Percentiles rank a stretch among this genome's conserved stretches.
phyloP scores from a whole-genome alignment of 371 early-diverging fungal species.

The Capniomyces stellatus region DNA sequence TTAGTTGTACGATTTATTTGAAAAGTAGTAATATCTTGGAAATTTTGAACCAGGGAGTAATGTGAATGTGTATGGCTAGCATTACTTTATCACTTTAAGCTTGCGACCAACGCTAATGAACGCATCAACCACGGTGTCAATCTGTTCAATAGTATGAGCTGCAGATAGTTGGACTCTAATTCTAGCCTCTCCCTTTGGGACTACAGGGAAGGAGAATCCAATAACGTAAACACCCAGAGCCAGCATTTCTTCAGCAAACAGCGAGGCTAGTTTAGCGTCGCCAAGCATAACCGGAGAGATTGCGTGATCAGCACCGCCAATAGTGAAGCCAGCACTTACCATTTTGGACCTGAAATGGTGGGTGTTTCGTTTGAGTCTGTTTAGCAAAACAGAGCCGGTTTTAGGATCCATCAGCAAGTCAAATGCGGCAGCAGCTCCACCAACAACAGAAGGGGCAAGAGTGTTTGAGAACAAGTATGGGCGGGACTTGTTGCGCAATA shows the following conservation, averaged over 20 bases:
- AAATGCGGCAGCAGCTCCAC: conserved; percentile 35
- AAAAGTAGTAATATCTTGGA: too few relatives aligned
- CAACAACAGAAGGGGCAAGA: conserved; percentile 42
- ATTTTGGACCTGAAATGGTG: conserved; percentile 29
- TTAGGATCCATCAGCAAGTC: conserved; percentile 28
- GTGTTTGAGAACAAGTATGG: conserved; percentile 47
- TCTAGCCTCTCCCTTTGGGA: conserved; percentile 40
- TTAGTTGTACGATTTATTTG: too few relatives aligned
- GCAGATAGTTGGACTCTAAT: conserved; percentile 46
- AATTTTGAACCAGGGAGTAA: too few relatives aligned
- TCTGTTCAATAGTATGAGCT: conserved; percentile 31
- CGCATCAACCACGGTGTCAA: conserved; percentile 31
- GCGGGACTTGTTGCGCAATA: conserved; percentile 35
- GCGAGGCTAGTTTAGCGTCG: conserved; percentile 33
- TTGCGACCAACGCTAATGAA: conserved; percentile 36
- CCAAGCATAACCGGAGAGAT: conserved; percentile 43
- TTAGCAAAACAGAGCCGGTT: conserved; percentile 21
- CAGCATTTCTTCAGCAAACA: conserved; percentile 37
- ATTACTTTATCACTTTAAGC: conserved; percentile 31
- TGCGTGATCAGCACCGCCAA: conserved; percentile 40
- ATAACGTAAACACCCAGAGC: conserved; percentile 37
- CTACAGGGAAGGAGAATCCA: conserved; percentile 44
- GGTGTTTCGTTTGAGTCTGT: conserved; percentile 32
- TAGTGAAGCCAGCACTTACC: conserved; percentile 30
- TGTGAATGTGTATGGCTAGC: too few relatives aligned